Base-by-base conservation (phyloP, 139 green algal genomes). In the Penium margaritaceum region DNA sequence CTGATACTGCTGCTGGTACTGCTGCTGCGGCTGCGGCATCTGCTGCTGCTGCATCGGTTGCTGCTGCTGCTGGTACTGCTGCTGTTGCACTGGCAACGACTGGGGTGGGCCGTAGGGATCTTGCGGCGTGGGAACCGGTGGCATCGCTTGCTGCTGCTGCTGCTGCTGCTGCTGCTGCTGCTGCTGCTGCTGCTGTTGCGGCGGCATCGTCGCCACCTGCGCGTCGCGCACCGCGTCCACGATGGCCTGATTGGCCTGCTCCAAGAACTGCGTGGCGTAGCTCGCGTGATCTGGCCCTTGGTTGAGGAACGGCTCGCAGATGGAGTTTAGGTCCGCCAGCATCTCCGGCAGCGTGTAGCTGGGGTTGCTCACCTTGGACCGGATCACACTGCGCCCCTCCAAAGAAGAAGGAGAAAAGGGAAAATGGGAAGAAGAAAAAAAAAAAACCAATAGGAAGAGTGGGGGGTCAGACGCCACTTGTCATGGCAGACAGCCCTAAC, bases 301-400 rank as follows among this genome's bases (percentile, higher is more conserved):
- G 47, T 24, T 60, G 12, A 60, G 47, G 30, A 60, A 60, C n/a
- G 47, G 47, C 47, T 60, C 47, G 47, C 47, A 60, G 29, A 60
- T 60, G 47, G 47, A 60, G 19, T 60, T 60, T 24, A 60, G 47
- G 30, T 60, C 47, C 47, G 47, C 47, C 9, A 60, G 47, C 47
- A 60, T 60, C n/a, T 60, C 47, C 0, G 47, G 47, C 29, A 60
- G 47, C n/a, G 47, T 60, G 47, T 60, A 55, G 4, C 19, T 9
- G 44, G 44, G n/a, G 19, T 17, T 30, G 4, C 2, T 55, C 19
- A 21, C 44, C 5, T 55, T 55, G 44, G 44, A 5, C 19, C 44
- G 44, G 24, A 55, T 55, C 3, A 21, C 3, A 55, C 44, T 55
- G 44, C 5, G 44, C 3, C n/a, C n/a, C n/a, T n/a, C n/a, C n/a